Conservation (phyloP, 768 basidiomycete species). For the Cystofilobasidium ferigula region DNA sequence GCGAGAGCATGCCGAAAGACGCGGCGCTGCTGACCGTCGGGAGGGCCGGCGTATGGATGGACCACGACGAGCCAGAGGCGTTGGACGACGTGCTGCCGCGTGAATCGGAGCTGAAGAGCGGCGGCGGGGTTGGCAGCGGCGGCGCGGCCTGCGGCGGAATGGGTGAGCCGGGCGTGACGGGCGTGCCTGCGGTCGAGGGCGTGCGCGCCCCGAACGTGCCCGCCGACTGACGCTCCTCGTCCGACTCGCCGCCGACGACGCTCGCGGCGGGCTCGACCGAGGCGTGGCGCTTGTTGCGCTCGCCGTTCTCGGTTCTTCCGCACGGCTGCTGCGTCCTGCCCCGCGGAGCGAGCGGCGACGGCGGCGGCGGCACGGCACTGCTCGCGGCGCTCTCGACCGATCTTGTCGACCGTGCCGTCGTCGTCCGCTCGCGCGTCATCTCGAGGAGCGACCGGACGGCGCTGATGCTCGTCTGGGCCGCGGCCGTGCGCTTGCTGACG, state of each 20-base stretch:
- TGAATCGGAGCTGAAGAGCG: not conserved
- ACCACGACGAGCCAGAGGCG: not conserved
- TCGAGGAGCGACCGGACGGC: conserved; percentile 1
- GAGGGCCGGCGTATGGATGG: not conserved
- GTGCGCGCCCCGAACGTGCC: not conserved
- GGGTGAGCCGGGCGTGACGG: not conserved
- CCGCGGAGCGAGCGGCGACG: not conserved
- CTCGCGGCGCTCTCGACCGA: not conserved
- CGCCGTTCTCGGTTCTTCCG: no score
- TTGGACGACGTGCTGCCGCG: not conserved
- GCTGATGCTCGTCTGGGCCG: not conserved
- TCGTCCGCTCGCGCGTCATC: not conserved
- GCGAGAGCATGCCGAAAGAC: not conserved
- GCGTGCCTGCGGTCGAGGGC: not conserved
- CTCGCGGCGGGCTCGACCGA: not conserved
- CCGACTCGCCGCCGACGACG: conserved; percentile 3
- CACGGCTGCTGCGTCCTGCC: no score
- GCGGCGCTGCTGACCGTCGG: not conserved
- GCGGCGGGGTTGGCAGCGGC: not conserved
- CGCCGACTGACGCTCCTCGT: not conserved
- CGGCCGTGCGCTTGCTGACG: not conserved
- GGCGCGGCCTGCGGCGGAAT: not conserved
- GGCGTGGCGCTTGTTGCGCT: not conserved
- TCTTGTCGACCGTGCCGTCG: not conserved
- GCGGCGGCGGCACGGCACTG: not conserved